Conservation (phyloP, 768 basidiomycete genomes). For the Leccinum incarnatum region DNA sequence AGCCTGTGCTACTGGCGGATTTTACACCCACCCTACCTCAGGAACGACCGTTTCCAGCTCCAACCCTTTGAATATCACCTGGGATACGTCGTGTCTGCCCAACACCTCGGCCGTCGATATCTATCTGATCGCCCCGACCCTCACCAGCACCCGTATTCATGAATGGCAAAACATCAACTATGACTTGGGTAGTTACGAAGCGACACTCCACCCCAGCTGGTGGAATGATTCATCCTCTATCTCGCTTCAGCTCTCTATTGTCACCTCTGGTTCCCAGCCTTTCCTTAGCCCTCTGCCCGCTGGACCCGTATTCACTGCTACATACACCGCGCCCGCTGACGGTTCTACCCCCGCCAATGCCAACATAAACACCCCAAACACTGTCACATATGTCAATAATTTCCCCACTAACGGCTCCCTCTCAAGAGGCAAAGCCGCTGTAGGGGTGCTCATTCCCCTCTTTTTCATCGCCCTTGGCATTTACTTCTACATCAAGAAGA, state of each 20-base stretch:
- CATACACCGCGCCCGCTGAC: slow-evolving; percentile 44
- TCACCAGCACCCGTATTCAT: slow-evolving; percentile 45
- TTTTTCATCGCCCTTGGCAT: slow-evolving; percentile 49
- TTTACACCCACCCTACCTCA: slow-evolving; percentile 56
- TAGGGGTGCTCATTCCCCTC: slow-evolving; percentile 58
- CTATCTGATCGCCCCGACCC: slow-evolving; percentile 56
- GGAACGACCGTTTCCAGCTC: slow-evolving; percentile 46
- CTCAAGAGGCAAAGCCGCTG: slow-evolving; percentile 61
- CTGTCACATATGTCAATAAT: slow-evolving; percentile 41
- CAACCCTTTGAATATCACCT: slow-evolving; percentile 53
- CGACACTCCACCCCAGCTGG: slow-evolving; percentile 60
- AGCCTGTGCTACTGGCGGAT: slow-evolving; percentile 57
- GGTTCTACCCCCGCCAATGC: slow-evolving; percentile 41
- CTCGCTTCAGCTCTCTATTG: slow-evolving; percentile 58
- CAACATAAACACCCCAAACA: slow-evolving; percentile 34
- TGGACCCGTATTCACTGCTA: slow-evolving; percentile 69
- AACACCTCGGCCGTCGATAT: slow-evolving; percentile 55
- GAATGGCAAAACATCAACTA: slow-evolving; percentile 55
- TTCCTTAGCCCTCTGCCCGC: slow-evolving; percentile 56
- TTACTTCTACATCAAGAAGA: slow-evolving; percentile 51
- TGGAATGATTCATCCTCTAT: slow-evolving; percentile 57
- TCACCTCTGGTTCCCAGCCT: slow-evolving; percentile 45
- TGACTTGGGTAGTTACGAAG: slow-evolving; percentile 46
- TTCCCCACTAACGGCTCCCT: slow-evolving; percentile 35
- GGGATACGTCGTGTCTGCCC: slow-evolving; percentile 61